phyloP scores from a whole-genome alignment of 169 alveolate genomes.

The Plasmodium inui region DNA sequence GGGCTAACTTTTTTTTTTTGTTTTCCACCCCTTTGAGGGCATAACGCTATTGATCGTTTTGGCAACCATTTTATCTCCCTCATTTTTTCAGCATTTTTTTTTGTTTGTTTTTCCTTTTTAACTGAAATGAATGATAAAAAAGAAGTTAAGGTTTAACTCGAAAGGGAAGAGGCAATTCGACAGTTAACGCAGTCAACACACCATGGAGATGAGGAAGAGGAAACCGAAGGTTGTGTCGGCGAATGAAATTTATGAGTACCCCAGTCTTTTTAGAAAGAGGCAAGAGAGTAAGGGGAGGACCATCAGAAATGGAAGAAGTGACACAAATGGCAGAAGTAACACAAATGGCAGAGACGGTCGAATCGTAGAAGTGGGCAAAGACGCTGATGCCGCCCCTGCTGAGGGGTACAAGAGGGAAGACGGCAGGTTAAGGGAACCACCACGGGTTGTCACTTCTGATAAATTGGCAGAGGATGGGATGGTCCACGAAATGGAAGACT shows the following conservation, averaged over 20 bases:
- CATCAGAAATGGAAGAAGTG: not conserved
- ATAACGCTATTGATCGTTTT: not conserved
- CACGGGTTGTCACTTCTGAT: not conserved
- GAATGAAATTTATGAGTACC: not conserved
- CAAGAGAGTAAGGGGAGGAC: constrained; percentile 3
- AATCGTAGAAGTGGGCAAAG: not conserved
- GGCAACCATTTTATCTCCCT: not conserved
- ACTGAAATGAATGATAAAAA: not conserved
- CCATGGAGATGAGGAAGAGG: constrained; percentile 7
- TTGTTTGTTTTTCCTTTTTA: not conserved
- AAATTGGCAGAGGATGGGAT: not conserved
- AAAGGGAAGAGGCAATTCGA: not conserved
- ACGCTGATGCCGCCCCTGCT: not conserved
- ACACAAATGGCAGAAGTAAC: not conserved
- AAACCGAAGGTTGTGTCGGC: not conserved
- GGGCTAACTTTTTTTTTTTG: not conserved
- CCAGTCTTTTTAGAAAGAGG: not conserved
- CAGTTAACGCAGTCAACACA: not conserved
- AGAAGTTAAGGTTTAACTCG: not conserved
- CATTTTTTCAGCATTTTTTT: not conserved
- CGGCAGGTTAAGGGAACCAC: not conserved
- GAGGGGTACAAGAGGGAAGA: not conserved
- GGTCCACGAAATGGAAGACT: not conserved
- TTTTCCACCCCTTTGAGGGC: not conserved
- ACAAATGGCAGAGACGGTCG: not conserved